These are phyloP conservation scores for Vigna angularis DNA, from an alignment of 306 rosid species.

Conservation along the genomic window DNA sequence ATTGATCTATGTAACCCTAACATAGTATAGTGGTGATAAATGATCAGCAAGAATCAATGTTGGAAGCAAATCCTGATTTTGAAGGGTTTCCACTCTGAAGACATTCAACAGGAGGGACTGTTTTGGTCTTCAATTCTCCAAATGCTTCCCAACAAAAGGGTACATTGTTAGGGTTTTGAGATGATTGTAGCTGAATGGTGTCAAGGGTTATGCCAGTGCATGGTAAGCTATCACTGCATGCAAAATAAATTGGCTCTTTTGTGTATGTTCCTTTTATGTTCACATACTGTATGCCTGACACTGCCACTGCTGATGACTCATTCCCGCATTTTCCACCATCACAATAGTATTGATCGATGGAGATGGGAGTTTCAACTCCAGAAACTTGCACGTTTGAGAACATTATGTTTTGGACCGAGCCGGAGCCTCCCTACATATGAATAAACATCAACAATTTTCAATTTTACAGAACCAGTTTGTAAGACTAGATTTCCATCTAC, in stretches of 20 bases:
- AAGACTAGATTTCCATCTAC: no score
- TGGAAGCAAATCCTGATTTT: conserved; percentile 31
- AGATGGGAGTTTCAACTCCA: conserved; percentile 64
- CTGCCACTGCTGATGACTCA: conserved; percentile 72
- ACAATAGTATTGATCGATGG: conserved; percentile 86
- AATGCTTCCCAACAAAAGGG: conserved; percentile 87
- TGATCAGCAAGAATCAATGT: conserved; percentile 55
- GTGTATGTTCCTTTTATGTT: conserved; percentile 76
- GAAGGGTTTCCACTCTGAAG: conserved; percentile 60
- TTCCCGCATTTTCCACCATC: conserved; percentile 63
- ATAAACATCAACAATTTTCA: neutral
- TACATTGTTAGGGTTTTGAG: conserved; percentile 26
- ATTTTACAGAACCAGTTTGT: no score
- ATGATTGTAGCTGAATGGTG: conserved; percentile 57
- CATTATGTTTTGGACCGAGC: conserved; percentile 68
- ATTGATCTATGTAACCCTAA: neutral
- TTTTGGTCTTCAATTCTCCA: conserved; percentile 69
- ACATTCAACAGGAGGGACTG: conserved; percentile 65
- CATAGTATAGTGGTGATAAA: neutral
- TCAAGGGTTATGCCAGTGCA: conserved; percentile 73
- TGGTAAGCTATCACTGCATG: conserved; percentile 79
- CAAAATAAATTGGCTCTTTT: conserved; percentile 61
- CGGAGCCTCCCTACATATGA: conserved; percentile 76
- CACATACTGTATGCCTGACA: conserved; percentile 60
- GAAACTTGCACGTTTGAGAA: conserved; percentile 83